Conservation (phyloP, 257 asterid genomes). For the Solanum sparsipilum region DNA sequence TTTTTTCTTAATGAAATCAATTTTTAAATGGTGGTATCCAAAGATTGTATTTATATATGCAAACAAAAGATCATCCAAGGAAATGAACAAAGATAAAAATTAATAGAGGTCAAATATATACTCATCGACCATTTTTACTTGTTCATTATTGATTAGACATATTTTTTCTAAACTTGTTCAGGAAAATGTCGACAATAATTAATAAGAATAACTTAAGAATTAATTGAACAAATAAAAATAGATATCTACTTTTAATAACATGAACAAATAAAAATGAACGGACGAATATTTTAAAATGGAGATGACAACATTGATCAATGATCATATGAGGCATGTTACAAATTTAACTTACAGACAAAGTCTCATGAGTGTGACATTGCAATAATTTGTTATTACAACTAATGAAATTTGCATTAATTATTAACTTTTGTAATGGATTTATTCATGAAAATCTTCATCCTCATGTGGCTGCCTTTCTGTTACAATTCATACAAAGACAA, state of each 20-base stretch:
- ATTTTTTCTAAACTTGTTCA: too few relatives aligned
- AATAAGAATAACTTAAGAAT: too few relatives aligned
- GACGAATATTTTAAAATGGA: not conserved
- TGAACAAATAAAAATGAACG: too few relatives aligned
- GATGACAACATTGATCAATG: not conserved
- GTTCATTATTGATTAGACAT: too few relatives aligned
- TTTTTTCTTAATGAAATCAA: not conserved
- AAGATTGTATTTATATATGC: not conserved
- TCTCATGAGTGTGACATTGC: not conserved
- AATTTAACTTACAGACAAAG: not conserved
- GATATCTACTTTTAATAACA: too few relatives aligned
- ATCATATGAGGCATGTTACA: not conserved
- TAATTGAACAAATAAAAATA: too few relatives aligned
- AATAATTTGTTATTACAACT: not conserved
- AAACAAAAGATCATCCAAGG: not conserved
- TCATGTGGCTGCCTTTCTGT: not conserved
- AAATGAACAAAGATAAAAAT: not conserved
- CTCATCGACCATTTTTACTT: not conserved
- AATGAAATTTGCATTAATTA: not conserved
- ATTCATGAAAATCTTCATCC: not conserved
- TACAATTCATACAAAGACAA: not conserved
- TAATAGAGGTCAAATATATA: not conserved
- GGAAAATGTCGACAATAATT: too few relatives aligned
- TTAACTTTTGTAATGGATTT: not conserved
- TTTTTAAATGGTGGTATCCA: not conserved